Evolutionary conservation across 768 basidiomycete genomes (phyloP).

Genomic region (Omphalotus guepiniiformis): DNA sequence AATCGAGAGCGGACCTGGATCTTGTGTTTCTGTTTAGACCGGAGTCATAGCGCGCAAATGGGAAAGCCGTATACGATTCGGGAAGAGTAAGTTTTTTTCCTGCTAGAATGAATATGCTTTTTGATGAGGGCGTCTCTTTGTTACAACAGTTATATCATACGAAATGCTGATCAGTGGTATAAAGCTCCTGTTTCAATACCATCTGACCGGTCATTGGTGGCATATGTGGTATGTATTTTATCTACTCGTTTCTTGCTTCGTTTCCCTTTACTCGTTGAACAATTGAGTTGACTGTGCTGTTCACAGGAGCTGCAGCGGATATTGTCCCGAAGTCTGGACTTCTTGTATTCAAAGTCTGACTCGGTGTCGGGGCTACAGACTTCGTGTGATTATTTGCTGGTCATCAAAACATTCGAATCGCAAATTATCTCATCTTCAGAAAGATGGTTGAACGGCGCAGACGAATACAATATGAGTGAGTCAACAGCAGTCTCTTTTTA

Average conservation of each 20-base stretch:
- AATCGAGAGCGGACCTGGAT: constrained; percentile 97
- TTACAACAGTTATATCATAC: constrained; percentile 70
- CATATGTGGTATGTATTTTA: constrained; percentile 61
- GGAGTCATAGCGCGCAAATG: constrained; percentile 93
- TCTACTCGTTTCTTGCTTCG: background rate
- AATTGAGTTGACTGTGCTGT: constrained; percentile 10
- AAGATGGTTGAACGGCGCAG: constrained; percentile 40
- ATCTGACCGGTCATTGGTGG: constrained; percentile 65
- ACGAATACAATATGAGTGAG: background rate
- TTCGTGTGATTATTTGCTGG: constrained; percentile 79
- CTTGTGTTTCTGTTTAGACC: constrained; percentile 79
- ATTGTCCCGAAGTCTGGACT: constrained; percentile 82
- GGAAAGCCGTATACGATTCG: constrained; percentile 91
- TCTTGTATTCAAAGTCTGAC: constrained; percentile 80
- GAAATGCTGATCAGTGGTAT: constrained; percentile 76
- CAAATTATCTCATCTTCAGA: constrained; percentile 63
- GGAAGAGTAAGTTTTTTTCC: constrained; percentile 71
- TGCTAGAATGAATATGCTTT: background rate
- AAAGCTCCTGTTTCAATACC: constrained; percentile 57
- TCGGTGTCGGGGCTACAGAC: constrained; percentile 79
- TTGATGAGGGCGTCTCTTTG: background rate
- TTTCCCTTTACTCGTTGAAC: background rate
- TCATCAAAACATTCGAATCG: constrained; percentile 80
- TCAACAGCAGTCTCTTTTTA: constrained; percentile 21
- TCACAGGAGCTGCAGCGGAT: constrained; percentile 82